Conservation (phyloP, 768 basidiomycete genomes). For the Tylopilus vinaceipallidus region DNA sequence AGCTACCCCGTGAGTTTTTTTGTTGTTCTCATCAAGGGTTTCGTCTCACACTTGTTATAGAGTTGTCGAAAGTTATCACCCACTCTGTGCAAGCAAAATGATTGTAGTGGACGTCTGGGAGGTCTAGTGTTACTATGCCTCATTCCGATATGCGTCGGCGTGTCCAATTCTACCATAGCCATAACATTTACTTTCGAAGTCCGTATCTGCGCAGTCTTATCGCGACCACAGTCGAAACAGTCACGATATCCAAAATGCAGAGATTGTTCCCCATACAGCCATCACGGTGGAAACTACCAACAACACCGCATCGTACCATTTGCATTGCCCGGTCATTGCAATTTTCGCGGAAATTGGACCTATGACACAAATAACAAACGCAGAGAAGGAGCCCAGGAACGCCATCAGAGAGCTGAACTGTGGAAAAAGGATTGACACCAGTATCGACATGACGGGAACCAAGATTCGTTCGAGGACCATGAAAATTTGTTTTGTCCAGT, state of each 20-base stretch:
- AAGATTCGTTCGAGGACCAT: conserved; percentile 54
- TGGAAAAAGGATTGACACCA: conserved; percentile 72
- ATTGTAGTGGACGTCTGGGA: conserved; percentile 1
- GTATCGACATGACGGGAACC: conserved; percentile 59
- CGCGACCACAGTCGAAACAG: neutral
- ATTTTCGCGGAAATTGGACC: conserved; percentile 75
- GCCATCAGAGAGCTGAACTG: conserved; percentile 85
- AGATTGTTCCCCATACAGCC: conserved; percentile 76
- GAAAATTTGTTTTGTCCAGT: conserved; percentile 37
- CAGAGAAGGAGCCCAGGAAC: conserved; percentile 87
- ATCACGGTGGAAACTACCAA: conserved; percentile 55
- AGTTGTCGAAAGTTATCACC: conserved; percentile 72
- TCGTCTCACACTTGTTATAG: conserved; percentile 36
- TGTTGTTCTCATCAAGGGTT: neutral
- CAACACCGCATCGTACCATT: conserved; percentile 51
- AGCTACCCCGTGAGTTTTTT: conserved; percentile 66
- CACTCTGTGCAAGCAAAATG: conserved; percentile 61
- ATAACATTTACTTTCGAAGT: neutral
- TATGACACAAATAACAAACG: conserved; percentile 72
- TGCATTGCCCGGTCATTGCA: conserved; percentile 48
- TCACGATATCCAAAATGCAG: conserved; percentile 50
- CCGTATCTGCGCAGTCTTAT: neutral
- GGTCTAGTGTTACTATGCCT: conserved; percentile 1
- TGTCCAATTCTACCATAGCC: neutral
- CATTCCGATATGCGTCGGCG: too few species aligned